Evolutionary conservation across 371 early-diverging fungal genomes (phyloP).

Genomic region (Rozella allomycis): DNA sequence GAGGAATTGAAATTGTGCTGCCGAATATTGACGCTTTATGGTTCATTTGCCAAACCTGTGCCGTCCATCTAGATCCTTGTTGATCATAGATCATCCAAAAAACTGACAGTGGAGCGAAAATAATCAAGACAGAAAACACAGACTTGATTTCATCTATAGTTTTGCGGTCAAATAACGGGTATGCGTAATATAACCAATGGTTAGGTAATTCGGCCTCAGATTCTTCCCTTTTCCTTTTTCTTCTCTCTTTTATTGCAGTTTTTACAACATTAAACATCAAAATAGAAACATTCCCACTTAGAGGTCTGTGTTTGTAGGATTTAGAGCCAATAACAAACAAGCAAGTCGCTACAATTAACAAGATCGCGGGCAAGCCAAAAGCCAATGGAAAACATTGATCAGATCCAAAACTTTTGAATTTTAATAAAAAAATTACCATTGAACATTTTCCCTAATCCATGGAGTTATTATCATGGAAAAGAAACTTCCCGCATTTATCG

Average conservation of each 20-base stretch:
- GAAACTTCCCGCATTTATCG: slow-evolving; percentile 27
- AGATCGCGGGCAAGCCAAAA: slow-evolving; percentile 8
- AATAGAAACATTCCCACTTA: slow-evolving; percentile 1
- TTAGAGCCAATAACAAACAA: slow-evolving; percentile 6
- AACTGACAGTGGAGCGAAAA: slow-evolving; percentile 7
- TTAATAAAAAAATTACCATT: no score
- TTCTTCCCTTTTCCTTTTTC: neutral
- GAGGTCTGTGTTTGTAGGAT: slow-evolving; percentile 2
- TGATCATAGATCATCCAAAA: slow-evolving; percentile 26
- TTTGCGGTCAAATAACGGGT: neutral
- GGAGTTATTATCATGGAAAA: no score
- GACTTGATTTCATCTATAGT: neutral
- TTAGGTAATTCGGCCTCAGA: neutral
- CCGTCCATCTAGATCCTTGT: slow-evolving; percentile 17
- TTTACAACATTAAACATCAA: neutral
- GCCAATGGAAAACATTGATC: slow-evolving; percentile 10
- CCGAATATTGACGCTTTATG: slow-evolving; percentile 1
- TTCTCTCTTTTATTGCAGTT: neutral
- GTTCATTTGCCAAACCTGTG: slow-evolving; percentile 14
- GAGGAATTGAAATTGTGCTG: slow-evolving; percentile 4
- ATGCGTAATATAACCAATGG: neutral
- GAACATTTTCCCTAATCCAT: no score
- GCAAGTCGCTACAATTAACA: slow-evolving; percentile 7
- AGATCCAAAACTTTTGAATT: slow-evolving; percentile 9
- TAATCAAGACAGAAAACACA: slow-evolving; percentile 2